Evolutionary conservation across 441 rosid species (phyloP).

Genomic region (Erysimum pusillum): DNA sequence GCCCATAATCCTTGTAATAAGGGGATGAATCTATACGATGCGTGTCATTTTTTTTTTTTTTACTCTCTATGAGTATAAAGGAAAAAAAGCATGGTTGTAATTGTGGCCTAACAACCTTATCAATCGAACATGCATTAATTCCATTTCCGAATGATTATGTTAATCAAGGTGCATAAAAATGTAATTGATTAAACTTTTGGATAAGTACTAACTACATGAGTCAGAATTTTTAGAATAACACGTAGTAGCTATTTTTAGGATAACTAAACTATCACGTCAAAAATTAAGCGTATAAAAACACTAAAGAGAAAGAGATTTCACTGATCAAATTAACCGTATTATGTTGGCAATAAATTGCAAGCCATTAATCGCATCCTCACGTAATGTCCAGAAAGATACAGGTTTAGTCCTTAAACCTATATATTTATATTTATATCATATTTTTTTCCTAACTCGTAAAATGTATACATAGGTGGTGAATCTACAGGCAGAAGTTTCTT

Average conservation of each 20-base stretch:
- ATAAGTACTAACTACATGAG: not conserved
- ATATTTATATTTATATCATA: constrained; percentile 2
- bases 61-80: constrained; percentile 21
- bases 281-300: constrained; percentile 4
- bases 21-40: constrained; percentile 29
- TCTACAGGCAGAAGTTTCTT: constrained; percentile 87
- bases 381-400: not conserved
- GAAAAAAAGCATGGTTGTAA: no score
- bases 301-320: not conserved
- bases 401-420: not conserved
- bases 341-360: constrained; percentile 13
- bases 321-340: not conserved
- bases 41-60: constrained; percentile 21
- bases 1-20: not conserved
- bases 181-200: constrained; percentile 3
- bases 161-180: constrained; percentile 8
- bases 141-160: constrained; percentile 1
- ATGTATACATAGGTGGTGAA: constrained; percentile 70
- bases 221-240: not conserved
- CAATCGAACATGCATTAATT: constrained; percentile 35
- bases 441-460: not conserved
- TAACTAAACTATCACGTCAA: constrained; percentile 20
- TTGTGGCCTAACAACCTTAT: constrained; percentile 33
- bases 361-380: not conserved
- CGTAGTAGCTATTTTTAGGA: constrained; percentile 32